These are phyloP conservation scores for Podaxis sp. DNA, from an alignment of 768 basidiomycete species.

Conservation along the genomic window DNA sequence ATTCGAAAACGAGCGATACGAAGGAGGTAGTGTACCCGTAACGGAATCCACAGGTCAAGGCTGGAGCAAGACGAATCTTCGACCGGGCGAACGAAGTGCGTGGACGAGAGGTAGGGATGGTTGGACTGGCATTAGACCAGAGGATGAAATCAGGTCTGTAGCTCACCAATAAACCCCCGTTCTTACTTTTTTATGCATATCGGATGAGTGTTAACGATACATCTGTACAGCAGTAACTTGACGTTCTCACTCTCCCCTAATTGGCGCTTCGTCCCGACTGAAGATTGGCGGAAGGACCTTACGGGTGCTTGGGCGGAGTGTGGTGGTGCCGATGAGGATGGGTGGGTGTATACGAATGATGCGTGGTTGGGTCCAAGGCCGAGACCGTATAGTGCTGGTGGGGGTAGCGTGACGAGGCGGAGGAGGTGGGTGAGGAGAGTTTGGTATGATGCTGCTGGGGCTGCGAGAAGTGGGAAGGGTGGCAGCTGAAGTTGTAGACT, in stretches of 20 bases:
- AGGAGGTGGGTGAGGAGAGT: slow-evolving; percentile 69
- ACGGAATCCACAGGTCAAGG: slow-evolving; percentile 10
- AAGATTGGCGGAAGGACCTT: slow-evolving; percentile 72
- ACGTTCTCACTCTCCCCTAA: slow-evolving; percentile 73
- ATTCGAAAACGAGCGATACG: slow-evolving; percentile 76
- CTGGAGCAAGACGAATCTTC: slow-evolving; percentile 43
- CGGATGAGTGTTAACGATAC: neutral
- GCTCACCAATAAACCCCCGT: slow-evolving; percentile 8
- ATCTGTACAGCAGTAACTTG: slow-evolving; percentile 61
- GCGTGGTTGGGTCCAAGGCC: slow-evolving; percentile 55
- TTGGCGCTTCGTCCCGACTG: slow-evolving; percentile 72
- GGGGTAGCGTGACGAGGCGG: slow-evolving; percentile 54
- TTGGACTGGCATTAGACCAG: slow-evolving; percentile 52
- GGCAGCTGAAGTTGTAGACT: no score
- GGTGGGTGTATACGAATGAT: slow-evolving; percentile 83
- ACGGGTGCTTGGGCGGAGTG: slow-evolving; percentile 50
- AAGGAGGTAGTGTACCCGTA: neutral
- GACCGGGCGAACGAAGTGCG: slow-evolving; percentile 44
- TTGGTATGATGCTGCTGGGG: slow-evolving; percentile 39
- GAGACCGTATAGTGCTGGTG: slow-evolving; percentile 37
- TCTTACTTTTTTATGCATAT: neutral
- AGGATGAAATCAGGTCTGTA: slow-evolving; percentile 62
- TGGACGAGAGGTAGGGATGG: slow-evolving; percentile 75
- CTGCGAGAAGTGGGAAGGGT: neutral
- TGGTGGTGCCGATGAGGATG: slow-evolving; percentile 39